A percentile compares a stretch with the other conserved stretches of the same genome.
These are phyloP conservation scores for Suillus plorans DNA, from an alignment of 768 basidiomycete genomes.

Conservation along the genomic window DNA sequence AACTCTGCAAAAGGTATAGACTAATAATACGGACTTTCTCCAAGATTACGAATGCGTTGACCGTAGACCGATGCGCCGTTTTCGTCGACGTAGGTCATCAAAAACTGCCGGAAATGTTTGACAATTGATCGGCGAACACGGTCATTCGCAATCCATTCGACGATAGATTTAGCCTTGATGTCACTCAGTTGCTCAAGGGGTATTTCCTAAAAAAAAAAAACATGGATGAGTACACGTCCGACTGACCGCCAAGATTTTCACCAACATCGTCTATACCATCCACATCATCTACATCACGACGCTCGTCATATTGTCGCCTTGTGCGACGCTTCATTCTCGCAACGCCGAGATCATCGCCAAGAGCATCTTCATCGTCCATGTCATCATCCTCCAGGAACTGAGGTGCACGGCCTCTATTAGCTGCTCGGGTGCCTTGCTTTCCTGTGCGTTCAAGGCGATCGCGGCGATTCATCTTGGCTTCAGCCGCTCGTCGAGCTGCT, in stretches of 20 bases:
- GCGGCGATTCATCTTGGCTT: slow-evolving; percentile 83
- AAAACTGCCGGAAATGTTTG: slow-evolving; percentile 90
- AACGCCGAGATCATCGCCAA: slow-evolving; percentile 64
- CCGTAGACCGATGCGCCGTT: slow-evolving; percentile 92
- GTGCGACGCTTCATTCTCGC: slow-evolving; percentile 78
- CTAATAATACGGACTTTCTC: slow-evolving; percentile 70
- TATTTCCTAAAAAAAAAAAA: slow-evolving; percentile 64
- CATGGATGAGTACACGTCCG: slow-evolving; percentile 12
- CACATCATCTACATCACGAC: slow-evolving; percentile 85
- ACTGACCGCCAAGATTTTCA: slow-evolving; percentile 12
- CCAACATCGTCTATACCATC: slow-evolving; percentile 86
- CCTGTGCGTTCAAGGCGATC: slow-evolving; percentile 75
- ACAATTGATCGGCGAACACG: slow-evolving; percentile 88
- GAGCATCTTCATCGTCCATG: slow-evolving; percentile 71
- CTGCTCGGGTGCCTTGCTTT: slow-evolving; percentile 69
- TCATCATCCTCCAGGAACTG: slow-evolving; percentile 86
- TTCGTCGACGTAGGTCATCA: slow-evolving; percentile 95
- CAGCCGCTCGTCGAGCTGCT: slow-evolving; percentile 76
- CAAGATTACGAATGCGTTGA: slow-evolving; percentile 86
- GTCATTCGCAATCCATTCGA: slow-evolving; percentile 96
- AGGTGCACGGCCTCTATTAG: slow-evolving; percentile 78
- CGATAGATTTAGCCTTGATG: slow-evolving; percentile 96
- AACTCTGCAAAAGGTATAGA: slow-evolving; percentile 9
- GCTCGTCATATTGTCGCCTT: slow-evolving; percentile 92
- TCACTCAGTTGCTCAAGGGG: slow-evolving; percentile 95